Evolutionary conservation across 257 asterid species (phyloP).

Genomic region (Jacaranda copaia): DNA sequence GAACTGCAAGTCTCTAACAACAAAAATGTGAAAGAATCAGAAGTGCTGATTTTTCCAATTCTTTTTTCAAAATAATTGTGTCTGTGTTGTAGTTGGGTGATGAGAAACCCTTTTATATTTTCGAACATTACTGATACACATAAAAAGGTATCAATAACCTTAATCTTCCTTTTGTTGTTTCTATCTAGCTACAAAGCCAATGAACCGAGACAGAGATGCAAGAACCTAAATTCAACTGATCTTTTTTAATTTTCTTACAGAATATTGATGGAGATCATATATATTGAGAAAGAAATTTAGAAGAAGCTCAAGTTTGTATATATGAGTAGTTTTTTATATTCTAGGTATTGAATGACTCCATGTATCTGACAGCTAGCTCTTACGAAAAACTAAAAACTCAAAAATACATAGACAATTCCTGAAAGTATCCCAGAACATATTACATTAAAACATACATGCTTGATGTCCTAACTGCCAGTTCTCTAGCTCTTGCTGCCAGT

Average conservation of each 20-base stretch:
- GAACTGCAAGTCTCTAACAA: conserved; percentile 47
- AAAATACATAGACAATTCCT: background rate
- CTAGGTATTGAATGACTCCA: background rate
- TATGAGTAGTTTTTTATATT: background rate
- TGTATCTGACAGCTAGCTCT: too few relatives aligned
- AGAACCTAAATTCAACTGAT: too few relatives aligned
- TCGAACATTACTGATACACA: too few relatives aligned
- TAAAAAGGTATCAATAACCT: too few relatives aligned
- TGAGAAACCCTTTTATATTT: too few relatives aligned
- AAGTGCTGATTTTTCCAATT: conserved; percentile 21
- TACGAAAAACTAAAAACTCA: too few relatives aligned
- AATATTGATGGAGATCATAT: background rate
- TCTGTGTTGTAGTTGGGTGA: background rate
- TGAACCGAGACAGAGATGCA: too few relatives aligned
- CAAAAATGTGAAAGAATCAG: conserved; percentile 52
- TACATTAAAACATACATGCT: too few relatives aligned
- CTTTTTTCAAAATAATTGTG: conserved; percentile 33
- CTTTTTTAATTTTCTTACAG: too few relatives aligned
- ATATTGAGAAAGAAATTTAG: background rate
- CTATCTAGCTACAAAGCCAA: too few relatives aligned
- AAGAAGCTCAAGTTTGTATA: background rate
- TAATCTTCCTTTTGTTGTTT: too few relatives aligned
- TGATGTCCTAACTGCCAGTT: background rate
- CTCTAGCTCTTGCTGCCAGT: background rate
- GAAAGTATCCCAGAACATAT: background rate